Percentiles rank a stretch among this genome's conserved stretches.
Evolutionary conservation across 1,284 basidiomycete species (phyloP).

Genomic region (Phaffia rhodozyma): DNA sequence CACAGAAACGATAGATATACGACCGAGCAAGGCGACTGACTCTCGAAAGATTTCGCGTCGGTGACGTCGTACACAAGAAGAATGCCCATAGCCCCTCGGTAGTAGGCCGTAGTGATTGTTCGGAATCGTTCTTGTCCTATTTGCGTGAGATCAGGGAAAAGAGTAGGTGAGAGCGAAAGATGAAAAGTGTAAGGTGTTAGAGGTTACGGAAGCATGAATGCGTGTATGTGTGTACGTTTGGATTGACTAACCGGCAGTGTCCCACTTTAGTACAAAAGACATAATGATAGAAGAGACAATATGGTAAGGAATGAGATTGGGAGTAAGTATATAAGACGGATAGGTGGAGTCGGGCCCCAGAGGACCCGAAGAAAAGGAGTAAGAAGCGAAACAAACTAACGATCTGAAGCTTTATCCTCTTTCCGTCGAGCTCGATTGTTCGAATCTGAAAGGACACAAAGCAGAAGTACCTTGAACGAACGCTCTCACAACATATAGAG

Average conservation of each 20-base stretch:
- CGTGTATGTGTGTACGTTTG: background rate
- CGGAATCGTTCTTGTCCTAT: conserved; percentile 89
- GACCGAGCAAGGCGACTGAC: conserved; percentile 42
- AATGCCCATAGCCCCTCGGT: conserved; percentile 99
- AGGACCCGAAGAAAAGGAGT: background rate
- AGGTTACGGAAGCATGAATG: background rate
- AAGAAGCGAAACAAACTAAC: conserved; percentile 41
- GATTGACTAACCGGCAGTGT: conserved; percentile 60
- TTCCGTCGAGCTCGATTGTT: conserved; percentile 91
- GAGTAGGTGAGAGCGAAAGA: background rate
- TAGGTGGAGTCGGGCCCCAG: background rate
- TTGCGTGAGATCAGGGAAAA: background rate
- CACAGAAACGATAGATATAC: conserved; percentile 17
- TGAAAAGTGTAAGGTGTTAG: background rate
- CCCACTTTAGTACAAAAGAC: conserved; percentile 52
- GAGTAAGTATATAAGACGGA: too few relatives aligned
- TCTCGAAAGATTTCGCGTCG: conserved; percentile 94
- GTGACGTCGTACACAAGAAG: conserved; percentile 97
- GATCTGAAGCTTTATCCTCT: conserved; percentile 92
- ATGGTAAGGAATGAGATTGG: background rate
- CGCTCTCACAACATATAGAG: conserved; percentile 18
- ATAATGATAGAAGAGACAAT: background rate
- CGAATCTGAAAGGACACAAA: conserved; percentile 59
- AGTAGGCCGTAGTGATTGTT: conserved; percentile 99
- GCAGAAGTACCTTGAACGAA: conserved; percentile 48